A percentile compares a stretch with the other conserved stretches of the same genome.
These are phyloP conservation scores for Dothiorella sarmentorum DNA, from an alignment of 2,329 filamentous ascomycete genomes.

Conservation along the genomic window DNA sequence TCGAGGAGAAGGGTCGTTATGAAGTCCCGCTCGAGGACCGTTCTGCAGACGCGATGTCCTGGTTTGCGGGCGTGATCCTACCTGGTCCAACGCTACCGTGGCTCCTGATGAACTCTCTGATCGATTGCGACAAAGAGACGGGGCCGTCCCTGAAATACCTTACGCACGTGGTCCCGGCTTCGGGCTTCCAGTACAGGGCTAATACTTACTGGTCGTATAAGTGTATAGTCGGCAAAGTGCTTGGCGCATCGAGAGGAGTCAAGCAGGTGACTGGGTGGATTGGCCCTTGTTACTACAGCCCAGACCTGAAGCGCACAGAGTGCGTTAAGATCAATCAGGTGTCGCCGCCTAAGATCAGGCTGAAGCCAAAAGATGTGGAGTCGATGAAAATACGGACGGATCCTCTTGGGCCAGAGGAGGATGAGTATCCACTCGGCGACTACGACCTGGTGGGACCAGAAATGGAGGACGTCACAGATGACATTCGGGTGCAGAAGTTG, in stretches of 20 bases:
- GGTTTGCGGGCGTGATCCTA: conserved; percentile 70
- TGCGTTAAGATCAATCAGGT: conserved; percentile 66
- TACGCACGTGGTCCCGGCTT: conserved; percentile 64
- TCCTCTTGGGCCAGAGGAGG: conserved; percentile 62
- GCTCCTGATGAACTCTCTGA: conserved; percentile 73
- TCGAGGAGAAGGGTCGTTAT: conserved; percentile 56
- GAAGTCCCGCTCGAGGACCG: conserved; percentile 52
- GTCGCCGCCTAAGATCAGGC: conserved; percentile 51
- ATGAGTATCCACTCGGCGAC: conserved; percentile 62
- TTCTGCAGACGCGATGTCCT: conserved; percentile 72
- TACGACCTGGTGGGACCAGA: conserved; percentile 62
- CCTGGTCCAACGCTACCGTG: conserved; percentile 70
- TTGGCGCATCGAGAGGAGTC: conserved; percentile 64
- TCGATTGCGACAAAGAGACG: conserved; percentile 69
- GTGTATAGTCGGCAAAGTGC: conserved; percentile 71
- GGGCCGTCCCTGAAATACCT: conserved; percentile 64
- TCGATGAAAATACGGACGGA: conserved; percentile 66
- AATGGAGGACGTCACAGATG: conserved; percentile 57
- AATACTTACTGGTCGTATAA: conserved; percentile 74
- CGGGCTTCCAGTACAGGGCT: conserved; percentile 73
- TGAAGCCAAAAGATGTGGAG: conserved; percentile 59
- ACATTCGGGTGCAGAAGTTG: conserved; percentile 67
- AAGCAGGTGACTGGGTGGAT: conserved; percentile 70
- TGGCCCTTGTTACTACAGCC: conserved; percentile 65
- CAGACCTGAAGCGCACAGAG: conserved; percentile 64